Base-by-base conservation (phyloP, 768 basidiomycete genomes). In the Leccinum ochraceum region DNA sequence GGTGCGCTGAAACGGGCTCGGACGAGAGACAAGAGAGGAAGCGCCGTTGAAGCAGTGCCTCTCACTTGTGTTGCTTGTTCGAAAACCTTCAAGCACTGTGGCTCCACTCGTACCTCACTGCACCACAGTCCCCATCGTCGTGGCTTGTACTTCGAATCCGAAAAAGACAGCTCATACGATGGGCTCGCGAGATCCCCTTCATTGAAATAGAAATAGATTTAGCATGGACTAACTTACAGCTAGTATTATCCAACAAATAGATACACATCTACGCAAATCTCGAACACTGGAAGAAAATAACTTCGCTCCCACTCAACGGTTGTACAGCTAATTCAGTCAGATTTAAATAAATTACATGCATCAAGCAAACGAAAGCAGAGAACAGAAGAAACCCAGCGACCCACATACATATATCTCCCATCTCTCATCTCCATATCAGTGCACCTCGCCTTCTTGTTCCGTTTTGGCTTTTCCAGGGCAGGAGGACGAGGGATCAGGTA, bases 401-500 rank as follows among this genome's bases (percentile, higher is more conserved):
- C 22, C 39, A 39, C 39, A 39, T 17, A 13, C 39, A 39, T 3
- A 1, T 17, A 8, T 39, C 17, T 39, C 3, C 8, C 39, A 17
- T n/a, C 8, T 3, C 7, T 17, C 4, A 39, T 34, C 13, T 10
- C 24, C 2, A 22, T 16, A 24, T 66, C 36, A 67, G 0, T 56
- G 42, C 17, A 20, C 52, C 20, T 3, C 24, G n/a, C 20, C 5
- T 28, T 39, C 59, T 2, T 48, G 36, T 16, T 59, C 59, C 1
- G 53, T 3, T 26, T 53, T 53, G 1, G 44, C 3, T 36, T 57
- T 60, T 28, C n/a, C 54, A 9, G 53, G 0, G 48, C 22, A 3
- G 4, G 16, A 36, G 4, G 22, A 49, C 30, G 52, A 30, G 8
- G 52, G 26, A n/a, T 61, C 48, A 32, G 68, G 64, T 26, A 59